These are phyloP conservation scores for Escovopsis weberi DNA, from an alignment of 2,329 filamentous ascomycete species.

Conservation along the genomic window DNA sequence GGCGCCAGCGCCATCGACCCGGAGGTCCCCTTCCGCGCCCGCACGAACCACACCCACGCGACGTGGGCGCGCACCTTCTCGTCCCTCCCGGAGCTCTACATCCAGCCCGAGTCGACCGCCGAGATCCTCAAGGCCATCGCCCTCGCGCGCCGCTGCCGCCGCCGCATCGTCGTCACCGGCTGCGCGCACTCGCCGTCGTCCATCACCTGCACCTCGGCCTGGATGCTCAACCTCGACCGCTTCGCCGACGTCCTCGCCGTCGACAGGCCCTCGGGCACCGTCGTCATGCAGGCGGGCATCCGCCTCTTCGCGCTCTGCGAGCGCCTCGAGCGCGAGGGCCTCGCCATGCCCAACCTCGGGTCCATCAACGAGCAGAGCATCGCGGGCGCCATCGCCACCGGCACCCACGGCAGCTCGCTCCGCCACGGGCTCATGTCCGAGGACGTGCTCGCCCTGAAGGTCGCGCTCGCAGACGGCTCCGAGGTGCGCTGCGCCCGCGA, in stretches of 20 bases:
- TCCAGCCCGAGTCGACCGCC: conserved; percentile 62
- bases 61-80: conserved; percentile 95
- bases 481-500: conserved; percentile 56
- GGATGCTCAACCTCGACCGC: conserved; percentile 87
- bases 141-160: conserved; percentile 66
- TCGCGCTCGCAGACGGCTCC: conserved; percentile 70
- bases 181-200: conserved; percentile 86
- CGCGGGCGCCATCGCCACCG: conserved; percentile 82
- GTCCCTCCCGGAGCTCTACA: conserved; percentile 77
- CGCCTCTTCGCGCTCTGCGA: conserved; percentile 60
- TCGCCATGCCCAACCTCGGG: conserved; percentile 83
- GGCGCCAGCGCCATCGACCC: conserved; percentile 19
- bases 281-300: conserved; percentile 81
- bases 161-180: conserved; percentile 73
- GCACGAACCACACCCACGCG: conserved; percentile 58
- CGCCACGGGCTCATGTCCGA: conserved; percentile 74
- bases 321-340: conserved; percentile 56
- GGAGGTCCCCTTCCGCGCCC: conserved; percentile 60
- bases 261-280: conserved; percentile 47
- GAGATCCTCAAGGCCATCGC: conserved; percentile 77
- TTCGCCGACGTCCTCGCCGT: conserved; percentile 60
- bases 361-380: conserved; percentile 93
- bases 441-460: conserved; percentile 55
- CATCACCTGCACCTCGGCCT: conserved; percentile 82
- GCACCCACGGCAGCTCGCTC: conserved; percentile 81